Evolutionary conservation across 495 filamentous ascomycete species (phyloP), one percentile per base, ranked within the genome.

Genomic region (Penicillium fimorum): DNA sequence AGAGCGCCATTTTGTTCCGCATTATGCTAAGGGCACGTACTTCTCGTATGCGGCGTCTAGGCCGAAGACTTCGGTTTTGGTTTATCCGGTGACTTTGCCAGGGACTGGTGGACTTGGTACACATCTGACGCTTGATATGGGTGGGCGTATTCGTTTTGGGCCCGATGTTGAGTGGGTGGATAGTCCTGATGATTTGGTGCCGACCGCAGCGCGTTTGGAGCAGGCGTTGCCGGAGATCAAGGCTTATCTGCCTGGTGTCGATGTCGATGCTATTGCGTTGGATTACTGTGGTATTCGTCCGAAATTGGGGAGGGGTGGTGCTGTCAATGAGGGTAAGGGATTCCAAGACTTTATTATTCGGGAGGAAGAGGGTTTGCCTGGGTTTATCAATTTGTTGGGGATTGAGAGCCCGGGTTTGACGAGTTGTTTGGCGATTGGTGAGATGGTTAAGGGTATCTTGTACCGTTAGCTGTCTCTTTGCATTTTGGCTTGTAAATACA

Each of bases 331-430:
- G 33, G 81, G 79, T 8, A 80, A 78, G 24, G 84, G 82, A 0
- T 94, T 96, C 60, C 76, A 87, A 62, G 94, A 98, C 73, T 97
- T 98, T 70, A 75, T 87, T 10, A 91, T 98, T 45, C 72, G 79
- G 59, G 83, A 83, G 65, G 94, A 97, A 71, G 83, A 92, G 18
- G 94, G 89, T 0, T 90, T 81, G 64, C 71, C 81, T 17, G 92
- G 91, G n/a, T 96, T 91, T 80, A 82, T 97, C 20, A 97, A 97
- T 73, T 68, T 97, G 60, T 65, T 97, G 63, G 91, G 90, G 7
- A 96, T 98, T 69, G 94, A 98, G 75, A 96, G 90, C 74, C 94
- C 94, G 0, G 95, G 94, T 46, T 75, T 98, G 70, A 98, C 94
- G 29, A 93, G 89, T 68, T 85, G 78, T 53, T 77, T 98, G 76